Evolutionary conservation across 768 basidiomycete genomes (phyloP).

Genomic region (Cantharellus anzutake): DNA sequence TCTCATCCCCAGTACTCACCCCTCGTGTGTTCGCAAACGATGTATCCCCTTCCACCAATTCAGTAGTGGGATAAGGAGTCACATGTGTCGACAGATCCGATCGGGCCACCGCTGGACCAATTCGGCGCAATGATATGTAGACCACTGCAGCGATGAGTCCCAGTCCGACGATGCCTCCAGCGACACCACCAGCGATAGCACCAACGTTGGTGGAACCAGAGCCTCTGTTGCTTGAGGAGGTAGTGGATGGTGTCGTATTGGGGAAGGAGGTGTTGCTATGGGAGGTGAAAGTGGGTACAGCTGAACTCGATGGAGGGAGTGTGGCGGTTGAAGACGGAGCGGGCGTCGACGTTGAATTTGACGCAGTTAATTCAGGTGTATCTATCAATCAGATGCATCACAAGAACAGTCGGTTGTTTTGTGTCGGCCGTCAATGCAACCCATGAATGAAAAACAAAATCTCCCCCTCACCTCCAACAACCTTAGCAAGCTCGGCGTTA

Average conservation of each 20-base stretch:
- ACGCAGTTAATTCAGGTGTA: too few species aligned
- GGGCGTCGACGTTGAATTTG: background rate
- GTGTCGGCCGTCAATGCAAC: too few species aligned
- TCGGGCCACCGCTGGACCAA: too few species aligned
- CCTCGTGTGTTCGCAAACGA: too few species aligned
- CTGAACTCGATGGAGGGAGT: background rate
- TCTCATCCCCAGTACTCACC: too few species aligned
- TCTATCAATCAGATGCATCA: too few species aligned
- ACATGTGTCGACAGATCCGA: too few species aligned
- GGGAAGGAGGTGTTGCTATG: background rate
- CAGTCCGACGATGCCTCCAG: background rate
- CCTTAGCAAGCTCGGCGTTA: background rate
- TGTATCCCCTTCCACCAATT: too few species aligned
- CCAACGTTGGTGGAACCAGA: background rate
- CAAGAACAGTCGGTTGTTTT: too few species aligned
- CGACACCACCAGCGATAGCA: background rate
- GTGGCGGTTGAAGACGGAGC: background rate
- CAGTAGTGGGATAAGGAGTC: too few species aligned
- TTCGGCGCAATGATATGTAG: background rate
- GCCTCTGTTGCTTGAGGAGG: background rate
- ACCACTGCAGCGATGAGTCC: background rate
- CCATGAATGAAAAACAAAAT: too few species aligned
- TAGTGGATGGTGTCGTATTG: background rate
- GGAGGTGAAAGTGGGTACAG: background rate
- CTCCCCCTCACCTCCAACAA: background rate